A percentile compares a stretch with the other conserved stretches of the same genome.
These are phyloP conservation scores for Colletotrichum sp. DNA, from an alignment of 2,329 filamentous ascomycete species.

Conservation along the genomic window DNA sequence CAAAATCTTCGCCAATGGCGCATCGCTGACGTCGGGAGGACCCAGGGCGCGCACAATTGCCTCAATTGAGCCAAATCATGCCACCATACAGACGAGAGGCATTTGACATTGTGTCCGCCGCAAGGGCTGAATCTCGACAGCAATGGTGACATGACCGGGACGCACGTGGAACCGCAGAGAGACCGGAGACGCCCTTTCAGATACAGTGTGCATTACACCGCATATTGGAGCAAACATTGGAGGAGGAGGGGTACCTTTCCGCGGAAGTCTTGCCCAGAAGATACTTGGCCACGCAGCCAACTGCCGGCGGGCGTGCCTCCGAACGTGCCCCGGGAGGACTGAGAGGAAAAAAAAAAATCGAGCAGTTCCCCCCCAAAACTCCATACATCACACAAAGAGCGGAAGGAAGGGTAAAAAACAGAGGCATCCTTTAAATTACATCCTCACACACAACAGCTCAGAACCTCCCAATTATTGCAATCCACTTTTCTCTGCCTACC, in stretches of 20 bases:
- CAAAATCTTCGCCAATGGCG: background rate
- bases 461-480: background rate
- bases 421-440: background rate
- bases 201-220: background rate
- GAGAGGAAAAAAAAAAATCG: background rate
- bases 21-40: background rate
- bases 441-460: background rate
- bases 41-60: background rate
- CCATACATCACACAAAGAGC: background rate
- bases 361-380: background rate
- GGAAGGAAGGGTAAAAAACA: background rate
- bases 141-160: background rate
- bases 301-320: constrained; percentile 9
- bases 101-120: background rate
- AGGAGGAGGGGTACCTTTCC: background rate
- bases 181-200: background rate
- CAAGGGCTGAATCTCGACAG: background rate
- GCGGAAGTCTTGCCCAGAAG: background rate
- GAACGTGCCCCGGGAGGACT: background rate
- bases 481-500: background rate
- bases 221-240: background rate
- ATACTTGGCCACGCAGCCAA: background rate
- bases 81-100: background rate
- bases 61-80: background rate
- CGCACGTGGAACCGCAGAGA: background rate